phyloP scores from a whole-genome alignment of 768 basidiomycete species.

The Lactifluus rugatus region DNA sequence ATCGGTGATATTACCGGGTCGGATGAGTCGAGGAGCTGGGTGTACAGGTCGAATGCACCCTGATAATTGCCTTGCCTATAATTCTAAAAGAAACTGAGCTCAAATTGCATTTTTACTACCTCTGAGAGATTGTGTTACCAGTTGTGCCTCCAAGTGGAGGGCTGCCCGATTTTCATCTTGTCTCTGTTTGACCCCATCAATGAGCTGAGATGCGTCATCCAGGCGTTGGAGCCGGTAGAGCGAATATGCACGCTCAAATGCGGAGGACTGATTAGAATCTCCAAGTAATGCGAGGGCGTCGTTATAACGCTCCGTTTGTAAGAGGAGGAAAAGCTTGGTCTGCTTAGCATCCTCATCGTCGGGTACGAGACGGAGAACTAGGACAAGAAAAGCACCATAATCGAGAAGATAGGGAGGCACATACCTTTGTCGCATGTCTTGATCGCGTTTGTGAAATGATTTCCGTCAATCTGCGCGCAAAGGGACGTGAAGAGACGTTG shows the following conservation, averaged over 20 bases:
- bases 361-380: conserved; percentile 66
- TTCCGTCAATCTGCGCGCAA: conserved; percentile 84
- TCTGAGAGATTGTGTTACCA: conserved; percentile 43
- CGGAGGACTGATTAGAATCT: conserved; percentile 22
- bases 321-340: conserved; percentile 77
- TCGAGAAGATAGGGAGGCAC: conserved; percentile 23
- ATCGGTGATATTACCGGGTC: conserved; percentile 45
- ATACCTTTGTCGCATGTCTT: conserved; percentile 89
- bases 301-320: conserved; percentile 79
- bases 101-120: conserved; percentile 11
- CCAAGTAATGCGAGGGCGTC: conserved; percentile 56
- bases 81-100: conserved; percentile 34
- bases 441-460: conserved; percentile 74
- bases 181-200: conserved; percentile 39
- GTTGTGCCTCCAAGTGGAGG: conserved; percentile 76
- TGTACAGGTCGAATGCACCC: conserved; percentile 66
- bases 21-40: conserved; percentile 67
- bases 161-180: conserved; percentile 45
- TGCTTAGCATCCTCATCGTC: conserved; percentile 62
- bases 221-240: conserved; percentile 78
- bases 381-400: neutral
- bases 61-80: conserved; percentile 75
- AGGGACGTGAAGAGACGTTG: conserved; percentile 68
- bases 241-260: conserved; percentile 73
- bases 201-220: conserved; percentile 47